Conservation (phyloP, 805 yeast species). For the Lipomyces sp. region DNA sequence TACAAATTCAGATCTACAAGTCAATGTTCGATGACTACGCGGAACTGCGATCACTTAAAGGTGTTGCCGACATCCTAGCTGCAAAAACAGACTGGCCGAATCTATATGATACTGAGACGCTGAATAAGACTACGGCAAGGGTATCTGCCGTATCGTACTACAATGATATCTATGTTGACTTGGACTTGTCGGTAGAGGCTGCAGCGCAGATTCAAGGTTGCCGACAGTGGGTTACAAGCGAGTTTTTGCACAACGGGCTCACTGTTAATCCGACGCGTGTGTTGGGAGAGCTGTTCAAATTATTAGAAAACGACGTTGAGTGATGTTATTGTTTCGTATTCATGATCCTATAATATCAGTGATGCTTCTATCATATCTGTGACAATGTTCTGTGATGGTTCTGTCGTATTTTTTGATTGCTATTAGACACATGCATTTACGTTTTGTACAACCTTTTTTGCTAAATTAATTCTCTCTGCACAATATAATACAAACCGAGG, state of each 20-base stretch:
- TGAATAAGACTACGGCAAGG: conserved; percentile 30
- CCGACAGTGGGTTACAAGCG: conserved; percentile 45
- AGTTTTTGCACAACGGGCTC: conserved; percentile 46
- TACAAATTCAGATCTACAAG: conserved; percentile 40
- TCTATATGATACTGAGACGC: conserved; percentile 40
- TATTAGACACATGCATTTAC: too few relatives aligned
- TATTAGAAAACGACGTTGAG: conserved; percentile 43
- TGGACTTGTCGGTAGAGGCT: conserved; percentile 40
- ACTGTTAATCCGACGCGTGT: conserved; percentile 42
- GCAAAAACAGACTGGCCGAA: conserved; percentile 39
- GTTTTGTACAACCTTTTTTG: neutral
- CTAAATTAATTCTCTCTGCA: too few relatives aligned
- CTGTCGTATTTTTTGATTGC: neutral
- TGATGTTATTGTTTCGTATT: conserved; percentile 19
- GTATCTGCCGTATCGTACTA: conserved; percentile 30
- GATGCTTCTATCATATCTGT: neutral
- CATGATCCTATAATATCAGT: neutral
- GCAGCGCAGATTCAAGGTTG: conserved; percentile 40
- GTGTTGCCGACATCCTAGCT: conserved; percentile 40
- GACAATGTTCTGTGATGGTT: neutral
- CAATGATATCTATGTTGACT: conserved; percentile 44
- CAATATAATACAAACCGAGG: neutral
- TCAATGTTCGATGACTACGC: conserved; percentile 50
- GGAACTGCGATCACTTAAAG: conserved; percentile 43
- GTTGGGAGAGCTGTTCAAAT: conserved; percentile 39